Percentiles rank a stretch among this genome's conserved stretches.
These are phyloP conservation scores for Colletotrichum abscissum DNA, from an alignment of 2,329 filamentous ascomycete species.

Conservation along the genomic window DNA sequence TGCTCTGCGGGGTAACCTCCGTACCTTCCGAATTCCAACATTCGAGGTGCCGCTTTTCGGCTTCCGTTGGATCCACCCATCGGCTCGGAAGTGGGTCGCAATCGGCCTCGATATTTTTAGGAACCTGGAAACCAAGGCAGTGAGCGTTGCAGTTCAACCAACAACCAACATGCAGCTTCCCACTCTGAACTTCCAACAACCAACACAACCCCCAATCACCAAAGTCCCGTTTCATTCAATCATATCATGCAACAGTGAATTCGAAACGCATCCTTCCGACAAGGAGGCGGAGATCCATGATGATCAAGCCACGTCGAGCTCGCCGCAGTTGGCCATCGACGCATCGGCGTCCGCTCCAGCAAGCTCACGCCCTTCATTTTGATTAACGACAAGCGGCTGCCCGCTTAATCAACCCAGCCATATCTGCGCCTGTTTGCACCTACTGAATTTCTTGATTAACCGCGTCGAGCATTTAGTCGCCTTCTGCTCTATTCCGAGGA, in stretches of 20 bases:
- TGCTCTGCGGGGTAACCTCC: not conserved
- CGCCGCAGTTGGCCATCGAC: not conserved
- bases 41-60: not conserved
- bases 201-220: not conserved
- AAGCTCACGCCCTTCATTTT: not conserved
- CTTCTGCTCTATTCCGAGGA: not conserved
- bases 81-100: not conserved
- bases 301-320: not conserved
- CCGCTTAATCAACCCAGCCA: not conserved
- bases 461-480: not conserved
- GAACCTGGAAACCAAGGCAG: not conserved
- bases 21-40: not conserved
- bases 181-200: no score
- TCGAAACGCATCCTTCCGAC: not conserved
- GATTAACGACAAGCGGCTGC: no score
- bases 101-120: not conserved
- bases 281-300: not conserved
- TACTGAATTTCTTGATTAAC: no score
- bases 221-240: no score
- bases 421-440: no score
- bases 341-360: not conserved
- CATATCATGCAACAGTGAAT: not conserved
- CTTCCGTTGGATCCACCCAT: not conserved
- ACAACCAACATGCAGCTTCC: no score
- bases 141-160: not conserved